Percentiles rank a stretch among this genome's conserved stretches.
Conservation (phyloP, 1,284 basidiomycete species). For the Boletus nobilissimus region DNA sequence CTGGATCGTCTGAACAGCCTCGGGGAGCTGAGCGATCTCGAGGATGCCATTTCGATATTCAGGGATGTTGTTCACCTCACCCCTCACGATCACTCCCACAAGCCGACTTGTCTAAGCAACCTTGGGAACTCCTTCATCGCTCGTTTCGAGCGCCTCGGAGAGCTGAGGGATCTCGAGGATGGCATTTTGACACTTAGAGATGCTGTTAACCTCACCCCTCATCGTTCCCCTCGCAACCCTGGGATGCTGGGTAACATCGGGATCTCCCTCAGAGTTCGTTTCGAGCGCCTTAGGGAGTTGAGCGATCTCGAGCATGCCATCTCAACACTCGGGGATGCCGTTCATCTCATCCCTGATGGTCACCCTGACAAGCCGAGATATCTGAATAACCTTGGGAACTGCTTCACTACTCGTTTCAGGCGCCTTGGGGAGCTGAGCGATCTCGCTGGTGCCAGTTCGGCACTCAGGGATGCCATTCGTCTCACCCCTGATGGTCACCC, state of each 20-base stretch:
- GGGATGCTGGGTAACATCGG: neutral
- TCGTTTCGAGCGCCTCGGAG: neutral
- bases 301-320: neutral
- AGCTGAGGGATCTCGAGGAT: neutral
- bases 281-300: neutral
- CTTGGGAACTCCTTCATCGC: neutral
- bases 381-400: neutral
- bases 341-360: neutral
- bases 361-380: neutral
- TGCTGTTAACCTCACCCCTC: neutral
- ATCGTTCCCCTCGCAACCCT: neutral
- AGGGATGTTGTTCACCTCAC: neutral
- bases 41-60: neutral
- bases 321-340: neutral
- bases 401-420: neutral
- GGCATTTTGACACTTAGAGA: neutral
- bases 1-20: neutral
- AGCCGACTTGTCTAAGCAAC: neutral
- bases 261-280: neutral
- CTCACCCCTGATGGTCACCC: conserved; percentile 20
- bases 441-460: too few relatives aligned
- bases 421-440: too few relatives aligned
- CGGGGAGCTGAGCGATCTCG: neutral
- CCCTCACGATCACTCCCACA: neutral
- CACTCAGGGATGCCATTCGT: too few relatives aligned